Evolutionary conservation across 192 early-diverging fungal genomes (phyloP), one percentile per base, ranked within the genome.

Genomic region (Entomortierella parvispora): DNA sequence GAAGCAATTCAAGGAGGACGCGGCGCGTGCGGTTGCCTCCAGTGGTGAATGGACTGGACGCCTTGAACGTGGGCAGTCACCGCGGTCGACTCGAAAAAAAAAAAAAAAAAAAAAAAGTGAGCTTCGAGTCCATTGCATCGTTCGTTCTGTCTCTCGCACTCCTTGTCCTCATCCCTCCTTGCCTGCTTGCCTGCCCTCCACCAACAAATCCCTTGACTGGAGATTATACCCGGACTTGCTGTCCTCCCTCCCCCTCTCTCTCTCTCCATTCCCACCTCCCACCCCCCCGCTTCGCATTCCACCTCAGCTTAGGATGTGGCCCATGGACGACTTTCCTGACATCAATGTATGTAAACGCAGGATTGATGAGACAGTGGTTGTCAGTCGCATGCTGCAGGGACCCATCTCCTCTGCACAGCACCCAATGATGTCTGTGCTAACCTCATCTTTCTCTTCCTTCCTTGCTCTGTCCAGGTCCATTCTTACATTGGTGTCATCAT

Each of bases 401-500:
- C 28, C 42, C 18, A 40, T 25, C 2, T 45, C 37, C 9, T 29
- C 12, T 32, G 42, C 11, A 32, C 31, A 47, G 23, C n/a, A n/a
- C n/a, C n/a, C n/a, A n/a, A n/a, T n/a, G n/a, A n/a, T 15, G 60
- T 17, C 2, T 23, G 32, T 37, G 2, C 29, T n/a, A 32, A 22
- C 45, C 31, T 22, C 8, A 32, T 26, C 42, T 22, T 14, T n/a
- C 31, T 44, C 45, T 62, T 33, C 14, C n/a, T 33, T 17, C 9
- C 29, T 31, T 2, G 33, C 26, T 33, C 18, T 26, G 18, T 44
- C 17, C 49, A 84, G 81, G 80, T 85, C 32, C 76, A 84, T 47
- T 82, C 87, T 45, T 84, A 85, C 60, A 87, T 90, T 59, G 89
- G 89, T 23, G 87, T 90, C 5, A 67, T 87, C 29, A 85, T 90